A percentile compares a stretch with the other conserved stretches of the same genome.
Conservation (phyloP, 805 yeast species). For the Metschnikowia gelsemii region DNA sequence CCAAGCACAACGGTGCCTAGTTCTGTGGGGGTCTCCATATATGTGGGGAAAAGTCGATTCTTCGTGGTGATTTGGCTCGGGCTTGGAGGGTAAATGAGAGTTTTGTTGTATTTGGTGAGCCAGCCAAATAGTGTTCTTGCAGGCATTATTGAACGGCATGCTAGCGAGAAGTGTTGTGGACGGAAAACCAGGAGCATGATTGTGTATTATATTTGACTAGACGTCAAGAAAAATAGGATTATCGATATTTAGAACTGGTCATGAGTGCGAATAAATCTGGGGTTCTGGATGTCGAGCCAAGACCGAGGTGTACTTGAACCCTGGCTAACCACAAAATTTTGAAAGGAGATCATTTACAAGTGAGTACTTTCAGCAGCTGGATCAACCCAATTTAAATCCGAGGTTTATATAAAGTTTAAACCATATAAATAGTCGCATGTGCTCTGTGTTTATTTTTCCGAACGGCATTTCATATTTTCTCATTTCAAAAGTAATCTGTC, state of each 20-base stretch:
- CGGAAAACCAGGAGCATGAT: conserved; percentile 13
- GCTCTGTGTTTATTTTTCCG: no score
- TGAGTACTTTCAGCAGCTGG: no score
- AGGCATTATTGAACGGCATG: conserved; percentile 11
- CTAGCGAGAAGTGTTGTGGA: conserved; percentile 10
- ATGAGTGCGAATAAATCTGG: conserved; percentile 1
- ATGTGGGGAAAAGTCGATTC: conserved; percentile 39
- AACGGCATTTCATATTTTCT: no score
- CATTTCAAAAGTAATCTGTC: no score
- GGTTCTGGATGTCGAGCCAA: not conserved
- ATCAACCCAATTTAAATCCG: no score
- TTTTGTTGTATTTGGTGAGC: conserved; percentile 21
- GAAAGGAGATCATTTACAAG: no score
- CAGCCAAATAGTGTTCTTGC: conserved; percentile 18
- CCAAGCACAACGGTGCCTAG: conserved; percentile 52
- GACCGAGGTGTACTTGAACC: no score
- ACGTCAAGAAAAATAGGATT: no score
- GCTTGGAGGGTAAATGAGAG: conserved; percentile 41
- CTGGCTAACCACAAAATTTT: no score
- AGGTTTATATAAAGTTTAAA: no score
- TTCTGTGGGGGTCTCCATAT: conserved; percentile 56
- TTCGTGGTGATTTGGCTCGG: conserved; percentile 38
- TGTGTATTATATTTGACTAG: not conserved
- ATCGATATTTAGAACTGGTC: not conserved
- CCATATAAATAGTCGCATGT: no score